Percentiles rank a stretch among this genome's conserved stretches.
phyloP scores from a whole-genome alignment of 148 eudicot genomes.

The Agrostemma githago region DNA sequence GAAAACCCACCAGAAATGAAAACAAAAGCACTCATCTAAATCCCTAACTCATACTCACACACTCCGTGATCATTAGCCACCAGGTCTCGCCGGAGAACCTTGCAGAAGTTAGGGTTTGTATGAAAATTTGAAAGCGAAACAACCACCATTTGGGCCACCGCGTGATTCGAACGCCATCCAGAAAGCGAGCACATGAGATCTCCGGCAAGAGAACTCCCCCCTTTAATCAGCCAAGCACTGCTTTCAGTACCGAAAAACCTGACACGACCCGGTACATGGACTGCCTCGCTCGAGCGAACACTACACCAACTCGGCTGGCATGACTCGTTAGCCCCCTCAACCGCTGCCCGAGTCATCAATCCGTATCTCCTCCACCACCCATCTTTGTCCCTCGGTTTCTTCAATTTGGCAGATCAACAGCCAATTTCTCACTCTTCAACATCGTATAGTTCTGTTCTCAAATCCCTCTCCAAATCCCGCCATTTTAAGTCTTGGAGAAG shows the following conservation, averaged over 20 bases:
- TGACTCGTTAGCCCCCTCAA: constrained; percentile 49
- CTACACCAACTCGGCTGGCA: constrained; percentile 60
- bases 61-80: too few species aligned
- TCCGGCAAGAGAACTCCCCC: constrained; percentile 33
- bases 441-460: constrained; percentile 52
- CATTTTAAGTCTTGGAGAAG: constrained; percentile 51
- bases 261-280: constrained; percentile 40
- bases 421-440: constrained; percentile 57
- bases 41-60: too few species aligned
- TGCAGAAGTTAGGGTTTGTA: too few species aligned
- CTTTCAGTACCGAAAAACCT: constrained; percentile 40
- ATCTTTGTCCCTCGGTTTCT: constrained; percentile 75
- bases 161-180: too few species aligned
- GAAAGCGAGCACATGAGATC: constrained; percentile 23
- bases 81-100: too few species aligned
- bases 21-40: too few species aligned
- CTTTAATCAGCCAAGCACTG: constrained; percentile 48
- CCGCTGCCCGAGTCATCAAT: constrained; percentile 76
- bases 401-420: constrained; percentile 88
- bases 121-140: too few species aligned
- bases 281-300: constrained; percentile 55
- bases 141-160: too few species aligned
- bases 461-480: constrained; percentile 57
- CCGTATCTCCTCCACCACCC: constrained; percentile 72
- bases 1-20: too few species aligned